phyloP scores from a whole-genome alignment of 31 red algal species.

The Odonthalia washingtoniensis region DNA sequence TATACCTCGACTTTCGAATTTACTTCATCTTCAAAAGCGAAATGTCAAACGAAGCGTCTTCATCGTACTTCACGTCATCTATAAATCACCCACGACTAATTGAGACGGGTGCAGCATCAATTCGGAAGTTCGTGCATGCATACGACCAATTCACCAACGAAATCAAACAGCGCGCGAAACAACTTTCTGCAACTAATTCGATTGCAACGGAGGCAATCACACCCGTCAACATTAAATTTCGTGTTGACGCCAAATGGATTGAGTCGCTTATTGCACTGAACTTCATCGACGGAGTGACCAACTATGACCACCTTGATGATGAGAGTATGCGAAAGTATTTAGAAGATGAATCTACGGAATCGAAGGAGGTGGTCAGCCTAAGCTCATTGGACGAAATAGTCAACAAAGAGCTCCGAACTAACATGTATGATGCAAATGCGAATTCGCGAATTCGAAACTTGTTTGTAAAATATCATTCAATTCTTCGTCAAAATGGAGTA shows the following conservation, averaged over 20 bases:
- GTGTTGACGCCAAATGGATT: conserved; percentile 18
- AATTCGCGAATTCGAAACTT: background rate
- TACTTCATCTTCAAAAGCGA: too few species aligned
- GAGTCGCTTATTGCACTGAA: conserved; percentile 16
- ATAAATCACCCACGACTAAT: conserved; percentile 2
- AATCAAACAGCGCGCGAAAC: background rate
- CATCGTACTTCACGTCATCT: background rate
- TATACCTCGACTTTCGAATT: too few species aligned
- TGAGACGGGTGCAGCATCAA: background rate
- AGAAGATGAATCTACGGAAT: conserved; percentile 38
- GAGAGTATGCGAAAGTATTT: conserved; percentile 22
- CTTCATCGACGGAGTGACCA: background rate
- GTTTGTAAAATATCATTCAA: background rate
- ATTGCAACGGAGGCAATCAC: background rate
- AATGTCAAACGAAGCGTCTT: too few species aligned
- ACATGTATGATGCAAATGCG: conserved; percentile 29
- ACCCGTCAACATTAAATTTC: conserved; percentile 4
- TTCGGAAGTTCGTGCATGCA: background rate
- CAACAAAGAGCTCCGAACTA: conserved; percentile 27
- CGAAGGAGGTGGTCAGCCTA: conserved; percentile 18
- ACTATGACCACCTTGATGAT: background rate
- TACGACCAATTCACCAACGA: conserved; percentile 24
- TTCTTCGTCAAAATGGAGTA: conserved; percentile 19
- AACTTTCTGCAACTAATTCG: background rate
- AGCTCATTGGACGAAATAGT: conserved; percentile 25